Percentiles rank a stretch among this genome's conserved stretches.
These are phyloP conservation scores for Vitis hybrid DNA, from an alignment of 177 flowering plant genomes.

Conservation along the genomic window DNA sequence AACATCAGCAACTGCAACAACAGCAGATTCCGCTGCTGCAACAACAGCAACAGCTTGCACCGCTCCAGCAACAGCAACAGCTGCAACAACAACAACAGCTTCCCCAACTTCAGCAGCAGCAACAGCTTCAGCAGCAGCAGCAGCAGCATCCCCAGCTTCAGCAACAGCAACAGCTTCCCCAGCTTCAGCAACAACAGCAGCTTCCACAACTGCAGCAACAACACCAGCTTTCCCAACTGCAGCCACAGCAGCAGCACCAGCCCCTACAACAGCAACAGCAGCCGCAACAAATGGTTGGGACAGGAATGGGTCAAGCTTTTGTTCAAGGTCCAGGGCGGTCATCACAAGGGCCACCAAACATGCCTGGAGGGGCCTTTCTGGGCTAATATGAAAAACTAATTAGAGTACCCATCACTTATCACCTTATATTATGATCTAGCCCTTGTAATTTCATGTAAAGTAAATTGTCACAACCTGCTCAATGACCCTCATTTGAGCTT, in stretches of 20 bases:
- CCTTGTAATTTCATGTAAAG: too few species aligned
- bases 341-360: conserved; percentile 67
- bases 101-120: conserved; percentile 28
- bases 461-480: too few species aligned
- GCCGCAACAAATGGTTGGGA: conserved; percentile 75
- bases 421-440: too few species aligned
- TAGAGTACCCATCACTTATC: too few species aligned
- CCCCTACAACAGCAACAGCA: conserved; percentile 35
- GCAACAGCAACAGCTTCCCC: conserved; percentile 40
- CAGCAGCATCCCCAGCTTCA: conserved; percentile 41
- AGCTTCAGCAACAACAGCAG: conserved; percentile 34
- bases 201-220: conserved; percentile 13
- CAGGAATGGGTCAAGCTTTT: conserved; percentile 64
- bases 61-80: conserved; percentile 35
- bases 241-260: conserved; percentile 23
- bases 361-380: conserved; percentile 74
- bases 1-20: conserved; percentile 20
- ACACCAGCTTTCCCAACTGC: conserved; percentile 23
- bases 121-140: conserved; percentile 22
- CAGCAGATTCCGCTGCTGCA: conserved; percentile 21
- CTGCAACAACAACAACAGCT: conserved; percentile 5
- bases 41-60: conserved; percentile 28
- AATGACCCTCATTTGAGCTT: too few species aligned
- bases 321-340: conserved; percentile 73
- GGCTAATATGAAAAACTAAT: conserved; percentile 16